phyloP scores from a whole-genome alignment of 306 rosid species.

The Vigna reflexopilosa region DNA sequence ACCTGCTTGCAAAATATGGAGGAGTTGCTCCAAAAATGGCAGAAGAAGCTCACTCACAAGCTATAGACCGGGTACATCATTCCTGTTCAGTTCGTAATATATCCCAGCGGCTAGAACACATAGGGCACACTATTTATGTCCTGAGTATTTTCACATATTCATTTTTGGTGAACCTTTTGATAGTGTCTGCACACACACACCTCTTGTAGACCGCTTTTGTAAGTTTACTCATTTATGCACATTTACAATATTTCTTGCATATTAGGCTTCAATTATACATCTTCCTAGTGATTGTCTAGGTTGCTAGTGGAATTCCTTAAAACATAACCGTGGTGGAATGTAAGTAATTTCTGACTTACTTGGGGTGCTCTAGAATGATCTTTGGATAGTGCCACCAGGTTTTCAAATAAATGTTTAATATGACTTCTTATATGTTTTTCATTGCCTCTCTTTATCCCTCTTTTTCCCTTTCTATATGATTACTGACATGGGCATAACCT shows the following conservation, averaged over 20 bases:
- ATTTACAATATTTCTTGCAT: slow-evolving; percentile 4
- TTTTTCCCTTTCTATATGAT: neutral
- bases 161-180: slow-evolving; percentile 9
- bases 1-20: slow-evolving; percentile 84
- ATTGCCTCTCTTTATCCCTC: neutral
- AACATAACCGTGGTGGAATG: slow-evolving; percentile 36
- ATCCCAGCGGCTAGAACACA: slow-evolving; percentile 22
- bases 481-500: slow-evolving; percentile 27
- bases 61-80: slow-evolving; percentile 73
- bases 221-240: neutral
- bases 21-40: slow-evolving; percentile 99
- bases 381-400: slow-evolving; percentile 28
- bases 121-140: slow-evolving; percentile 6
- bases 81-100: slow-evolving; percentile 25
- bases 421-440: slow-evolving; percentile 18
- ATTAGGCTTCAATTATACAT: neutral
- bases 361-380: slow-evolving; percentile 21
- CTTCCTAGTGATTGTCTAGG: slow-evolving; percentile 24
- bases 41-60: slow-evolving; percentile 92
- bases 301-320: slow-evolving; percentile 7
- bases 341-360: slow-evolving; percentile 26
- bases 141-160: slow-evolving; percentile 15
- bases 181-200: neutral
- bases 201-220: slow-evolving; percentile 20
- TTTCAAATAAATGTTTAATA: slow-evolving; percentile 32